Evolutionary conservation across 331 rosid genomes (phyloP), one percentile per base, ranked within the genome.

Genomic region (Quercus lobata): DNA sequence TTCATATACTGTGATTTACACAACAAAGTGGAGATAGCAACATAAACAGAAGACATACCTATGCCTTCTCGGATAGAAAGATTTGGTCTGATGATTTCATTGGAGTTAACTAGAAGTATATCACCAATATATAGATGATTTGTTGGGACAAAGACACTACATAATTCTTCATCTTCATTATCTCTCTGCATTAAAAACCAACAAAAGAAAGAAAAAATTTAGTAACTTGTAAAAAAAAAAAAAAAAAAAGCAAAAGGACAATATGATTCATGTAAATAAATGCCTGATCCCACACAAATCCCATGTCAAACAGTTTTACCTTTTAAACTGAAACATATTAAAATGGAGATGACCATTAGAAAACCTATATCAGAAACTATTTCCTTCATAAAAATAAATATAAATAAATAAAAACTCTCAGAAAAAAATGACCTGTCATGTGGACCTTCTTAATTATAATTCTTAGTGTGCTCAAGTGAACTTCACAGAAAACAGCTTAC

Each of bases 1-100:
- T 54, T 37, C 54, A 44, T n/a, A 53, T 55, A 21, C 37, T 14
- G 19, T 27, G 49, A 25, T 73, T 34, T 8, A 58, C 18, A 4
- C 25, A 53, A 25, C 37, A 57, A n/a, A 17, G 76, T 18, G 29
- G 70, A 75, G 54, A 58, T 22, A 32, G 74, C 6, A 12, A 30
- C 16, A 19, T 3, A 68, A 81, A 71, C 71, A 72, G 21, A 21
- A 41, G 37, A 58, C 85, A 68, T 86, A 87, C 98, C 98, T 81
- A 93, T 93, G 86, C 98, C 98, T 89, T 93, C 98, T 71, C 98
- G 91, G 34, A 93, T 90, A 79, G 98, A 93, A 56, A 91, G 89
- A 84, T 93, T 91, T 63, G 98, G 98, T 79, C 98, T 89, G 80
- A 91, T 89, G 80, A 93, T 86, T 71, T 93, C 98, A 75, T 88